Percentiles rank a stretch among this genome's conserved stretches.
phyloP scores from a whole-genome alignment of 192 early-diverging fungal species.

The Podila epicladia region DNA sequence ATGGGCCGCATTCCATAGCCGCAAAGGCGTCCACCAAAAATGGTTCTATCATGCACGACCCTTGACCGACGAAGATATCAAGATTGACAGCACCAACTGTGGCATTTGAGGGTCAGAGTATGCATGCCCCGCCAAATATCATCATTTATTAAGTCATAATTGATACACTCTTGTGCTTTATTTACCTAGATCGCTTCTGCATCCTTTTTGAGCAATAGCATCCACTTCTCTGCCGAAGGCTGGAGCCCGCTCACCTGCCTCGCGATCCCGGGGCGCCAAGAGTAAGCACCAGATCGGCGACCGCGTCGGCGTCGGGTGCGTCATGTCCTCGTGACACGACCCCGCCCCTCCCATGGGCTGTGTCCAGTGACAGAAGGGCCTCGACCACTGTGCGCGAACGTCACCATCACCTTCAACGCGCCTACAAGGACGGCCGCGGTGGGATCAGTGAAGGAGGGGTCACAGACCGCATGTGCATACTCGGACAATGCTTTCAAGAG shows the following conservation, averaged over 20 bases:
- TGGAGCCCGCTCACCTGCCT: conserved; percentile 57
- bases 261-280: conserved; percentile 49
- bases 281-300: conserved; percentile 61
- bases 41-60: conserved; percentile 49
- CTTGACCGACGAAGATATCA: conserved; percentile 53
- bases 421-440: conserved; percentile 67
- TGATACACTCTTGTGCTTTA: neutral
- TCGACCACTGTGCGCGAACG: conserved; percentile 51
- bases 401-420: conserved; percentile 63
- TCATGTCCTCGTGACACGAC: conserved; percentile 60
- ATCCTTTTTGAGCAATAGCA: neutral
- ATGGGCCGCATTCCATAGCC: conserved; percentile 14
- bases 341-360: conserved; percentile 6
- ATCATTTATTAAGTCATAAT: no score
- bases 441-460: conserved; percentile 48
- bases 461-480: conserved; percentile 64
- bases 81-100: conserved; percentile 64
- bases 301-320: conserved; percentile 71
- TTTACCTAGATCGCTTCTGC: neutral
- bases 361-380: conserved; percentile 29
- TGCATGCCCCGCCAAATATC: neutral
- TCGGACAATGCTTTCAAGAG: conserved; percentile 70
- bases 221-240: conserved; percentile 69
- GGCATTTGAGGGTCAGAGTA: conserved; percentile 81
- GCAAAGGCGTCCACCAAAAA: conserved; percentile 10